Evolutionary conservation across 2,329 filamentous ascomycete species (phyloP).

Genomic region (Botrytis porri): DNA sequence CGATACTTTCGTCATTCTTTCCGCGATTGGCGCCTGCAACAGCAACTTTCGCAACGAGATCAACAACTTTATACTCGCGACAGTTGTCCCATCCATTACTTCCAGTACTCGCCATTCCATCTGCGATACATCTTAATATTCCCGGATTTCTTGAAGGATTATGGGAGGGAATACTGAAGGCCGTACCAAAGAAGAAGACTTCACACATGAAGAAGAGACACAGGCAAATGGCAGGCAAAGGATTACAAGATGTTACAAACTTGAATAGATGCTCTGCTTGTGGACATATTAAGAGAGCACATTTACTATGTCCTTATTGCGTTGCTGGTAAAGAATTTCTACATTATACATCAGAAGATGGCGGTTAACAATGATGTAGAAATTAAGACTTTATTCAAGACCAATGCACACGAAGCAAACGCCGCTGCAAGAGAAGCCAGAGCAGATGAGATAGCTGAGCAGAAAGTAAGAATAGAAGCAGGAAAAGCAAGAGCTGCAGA

Average conservation of each 20-base stretch:
- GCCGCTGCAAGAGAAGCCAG: constrained; percentile 3
- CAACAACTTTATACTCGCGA: constrained; percentile 45
- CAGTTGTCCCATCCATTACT: constrained; percentile 49
- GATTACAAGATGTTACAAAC: constrained; percentile 81
- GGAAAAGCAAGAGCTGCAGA: not conserved
- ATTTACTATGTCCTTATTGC: constrained; percentile 85
- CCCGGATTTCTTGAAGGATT: constrained; percentile 73
- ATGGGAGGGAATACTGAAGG: constrained; percentile 88
- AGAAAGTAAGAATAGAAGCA: constrained; percentile 11
- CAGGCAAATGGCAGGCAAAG: constrained; percentile 94
- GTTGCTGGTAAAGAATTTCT: constrained; percentile 63
- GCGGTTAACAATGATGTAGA: constrained; percentile 31
- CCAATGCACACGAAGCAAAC: constrained; percentile 15
- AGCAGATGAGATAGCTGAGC: constrained; percentile 13
- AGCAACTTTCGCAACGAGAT: constrained; percentile 44
- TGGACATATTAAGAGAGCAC: constrained; percentile 81
- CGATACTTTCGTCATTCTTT: constrained; percentile 50
- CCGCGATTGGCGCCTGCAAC: constrained; percentile 50
- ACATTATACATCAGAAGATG: not conserved
- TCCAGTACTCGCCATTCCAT: constrained; percentile 57
- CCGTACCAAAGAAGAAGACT: constrained; percentile 98
- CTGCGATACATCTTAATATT: constrained; percentile 57
- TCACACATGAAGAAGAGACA: constrained; percentile 94
- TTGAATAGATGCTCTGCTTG: constrained; percentile 89
- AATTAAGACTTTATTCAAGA: constrained; percentile 34